Base-by-base conservation (phyloP, 1,139 yeast species). In the Hyphopichia fennica region DNA sequence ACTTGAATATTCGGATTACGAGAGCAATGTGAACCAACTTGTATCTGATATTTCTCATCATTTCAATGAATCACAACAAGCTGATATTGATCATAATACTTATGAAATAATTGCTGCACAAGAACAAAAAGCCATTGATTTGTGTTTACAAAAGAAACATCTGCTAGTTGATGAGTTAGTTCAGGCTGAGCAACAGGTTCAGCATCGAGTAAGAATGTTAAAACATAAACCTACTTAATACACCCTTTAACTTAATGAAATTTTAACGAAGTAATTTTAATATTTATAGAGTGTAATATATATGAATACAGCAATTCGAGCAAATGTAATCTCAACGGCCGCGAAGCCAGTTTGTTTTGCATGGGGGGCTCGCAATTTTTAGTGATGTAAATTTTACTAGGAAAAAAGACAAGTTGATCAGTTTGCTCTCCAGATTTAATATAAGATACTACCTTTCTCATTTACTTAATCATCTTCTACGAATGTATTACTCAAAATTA, bases 101-200 rank as follows among this genome's bases (percentile, higher is more conserved):
- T 63, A 46, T 44, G 43, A 13, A 45, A 49, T 28, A 42, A 43
- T 60, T 32, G 39, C 44, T 2, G 41, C 37, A 7, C 46, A 59
- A 43, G 83, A 78, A 48, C 47, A 52, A 2, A 41, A 50, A 0
- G 69, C 65, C 0, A 53, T 69, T 20, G 54, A 56, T 7, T 31
- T 50, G 6, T 56, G 79, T 25, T 48, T 63, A 1, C 53, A 56
- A 2, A 35, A 53, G 1, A 51, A 76, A 23, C 74, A 73, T 46
- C 67, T 62, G 15, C 60, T 67, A 41, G 76, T 72, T 20, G 72
- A 75, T 42, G 49, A 42, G 4, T 50, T 77, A 27, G 60, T 63
- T 2, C 62, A 60, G 29, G 71, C 71, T 0, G 81, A 75, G 41
- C 58, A 64, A 19, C 45, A 40, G 10, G 68, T 63, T 1, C 72